These are phyloP conservation scores for Apophysomyces variabilis DNA, from an alignment of 371 early-diverging fungal species.

Conservation along the genomic window DNA sequence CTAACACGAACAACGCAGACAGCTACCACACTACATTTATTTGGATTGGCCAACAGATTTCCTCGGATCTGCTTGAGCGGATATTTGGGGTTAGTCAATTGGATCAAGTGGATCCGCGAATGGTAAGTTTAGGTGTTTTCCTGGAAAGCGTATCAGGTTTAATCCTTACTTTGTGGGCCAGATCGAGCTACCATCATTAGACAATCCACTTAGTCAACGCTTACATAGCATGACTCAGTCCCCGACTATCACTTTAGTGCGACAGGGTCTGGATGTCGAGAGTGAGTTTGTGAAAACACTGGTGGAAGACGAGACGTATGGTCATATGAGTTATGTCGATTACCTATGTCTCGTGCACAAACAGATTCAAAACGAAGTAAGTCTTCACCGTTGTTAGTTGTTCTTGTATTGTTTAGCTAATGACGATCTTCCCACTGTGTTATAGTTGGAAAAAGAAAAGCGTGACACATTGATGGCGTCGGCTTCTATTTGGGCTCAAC, in stretches of 20 bases:
- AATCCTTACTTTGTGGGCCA: background rate
- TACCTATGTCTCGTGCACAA: conserved; percentile 88
- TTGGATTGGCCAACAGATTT: conserved; percentile 40
- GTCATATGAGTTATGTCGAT: conserved; percentile 91
- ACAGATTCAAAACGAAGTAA: conserved; percentile 80
- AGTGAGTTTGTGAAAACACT: conserved; percentile 65
- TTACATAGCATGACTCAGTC: conserved; percentile 28
- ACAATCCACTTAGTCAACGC: conserved; percentile 9
- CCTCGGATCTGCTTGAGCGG: conserved; percentile 58
- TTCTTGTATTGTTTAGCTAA: background rate
- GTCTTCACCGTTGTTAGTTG: background rate
- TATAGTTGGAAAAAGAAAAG: conserved; percentile 43
- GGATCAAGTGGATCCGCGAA: conserved; percentile 73
- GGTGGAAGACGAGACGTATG: conserved; percentile 84
- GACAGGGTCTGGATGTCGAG: conserved; percentile 73
- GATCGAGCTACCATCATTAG: conserved; percentile 11
- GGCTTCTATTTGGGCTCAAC: conserved; percentile 29
- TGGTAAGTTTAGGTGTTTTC: conserved; percentile 26
- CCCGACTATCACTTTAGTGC: conserved; percentile 52
- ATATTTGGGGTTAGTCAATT: conserved; percentile 79
- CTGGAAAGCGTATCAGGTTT: conserved; percentile 7
- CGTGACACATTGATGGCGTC: conserved; percentile 24
- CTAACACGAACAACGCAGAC: conserved; percentile 18
- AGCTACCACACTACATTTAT: conserved; percentile 26
- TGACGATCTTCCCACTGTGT: background rate